Percentiles rank a stretch among this genome's conserved stretches.
phyloP scores from a whole-genome alignment of 164 flowering plant genomes.

The Akebia trifoliata region DNA sequence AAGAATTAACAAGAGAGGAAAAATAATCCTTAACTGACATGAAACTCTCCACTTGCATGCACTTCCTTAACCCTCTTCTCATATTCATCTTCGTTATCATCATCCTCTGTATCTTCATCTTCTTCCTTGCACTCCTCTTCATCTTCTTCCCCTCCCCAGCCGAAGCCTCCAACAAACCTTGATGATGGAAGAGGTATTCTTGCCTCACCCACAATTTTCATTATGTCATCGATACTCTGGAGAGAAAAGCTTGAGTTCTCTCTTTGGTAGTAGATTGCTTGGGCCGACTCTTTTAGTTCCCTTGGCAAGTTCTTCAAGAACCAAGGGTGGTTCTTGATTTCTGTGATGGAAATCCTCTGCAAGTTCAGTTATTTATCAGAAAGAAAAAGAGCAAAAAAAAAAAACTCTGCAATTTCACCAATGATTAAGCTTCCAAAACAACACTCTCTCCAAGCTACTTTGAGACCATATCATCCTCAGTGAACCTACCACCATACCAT shows the following conservation, averaged over 20 bases:
- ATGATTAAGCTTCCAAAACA: too few relatives aligned
- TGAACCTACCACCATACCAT: too few relatives aligned
- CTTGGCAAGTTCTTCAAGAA: slow-evolving; percentile 88
- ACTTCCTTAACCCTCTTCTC: slow-evolving; percentile 72
- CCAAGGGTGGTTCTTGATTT: slow-evolving; percentile 93
- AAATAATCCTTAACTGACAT: slow-evolving; percentile 23
- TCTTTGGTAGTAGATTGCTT: slow-evolving; percentile 56
- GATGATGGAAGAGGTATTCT: slow-evolving; percentile 62
- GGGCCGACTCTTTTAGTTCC: slow-evolving; percentile 74
- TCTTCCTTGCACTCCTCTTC: slow-evolving; percentile 37
- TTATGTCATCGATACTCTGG: slow-evolving; percentile 79
- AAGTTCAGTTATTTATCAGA: too few relatives aligned
- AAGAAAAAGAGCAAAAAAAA: too few relatives aligned
- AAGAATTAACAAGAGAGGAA: not conserved
- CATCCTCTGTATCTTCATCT: slow-evolving; percentile 47
- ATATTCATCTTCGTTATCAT: slow-evolving; percentile 65
- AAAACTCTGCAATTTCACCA: too few relatives aligned
- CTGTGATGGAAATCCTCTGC: slow-evolving; percentile 75
- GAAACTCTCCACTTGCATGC: slow-evolving; percentile 73
- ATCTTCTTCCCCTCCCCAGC: slow-evolving; percentile 64
- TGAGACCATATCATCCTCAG: too few relatives aligned
- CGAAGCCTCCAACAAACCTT: slow-evolving; percentile 53
- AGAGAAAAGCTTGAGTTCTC: slow-evolving; percentile 64
- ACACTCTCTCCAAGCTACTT: too few relatives aligned
- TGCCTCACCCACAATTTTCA: slow-evolving; percentile 91